Evolutionary conservation across 495 filamentous ascomycete species (phyloP).

Genomic region (Penicillium lagena): DNA sequence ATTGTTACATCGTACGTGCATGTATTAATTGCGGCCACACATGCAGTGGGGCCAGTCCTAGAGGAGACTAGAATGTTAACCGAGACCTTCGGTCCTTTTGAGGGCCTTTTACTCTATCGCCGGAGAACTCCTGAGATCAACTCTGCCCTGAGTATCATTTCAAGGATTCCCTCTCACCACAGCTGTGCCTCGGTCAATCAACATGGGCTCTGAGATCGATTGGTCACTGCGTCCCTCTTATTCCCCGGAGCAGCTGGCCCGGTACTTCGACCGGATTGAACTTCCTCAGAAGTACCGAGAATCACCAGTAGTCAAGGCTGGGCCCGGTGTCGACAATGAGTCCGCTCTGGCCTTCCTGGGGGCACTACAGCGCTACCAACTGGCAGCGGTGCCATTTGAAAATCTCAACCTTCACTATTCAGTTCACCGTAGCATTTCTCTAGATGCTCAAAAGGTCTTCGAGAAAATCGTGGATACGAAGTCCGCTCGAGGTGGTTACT

Average conservation of each 20-base stretch:
- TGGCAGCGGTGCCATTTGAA: conserved; percentile 60
- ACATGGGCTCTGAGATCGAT: conserved; percentile 5
- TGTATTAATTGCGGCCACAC: too few species aligned
- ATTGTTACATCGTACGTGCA: too few species aligned
- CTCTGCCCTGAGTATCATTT: too few species aligned
- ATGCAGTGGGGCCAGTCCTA: too few species aligned
- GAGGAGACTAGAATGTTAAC: too few species aligned
- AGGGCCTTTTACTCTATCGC: too few species aligned
- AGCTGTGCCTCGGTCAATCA: too few species aligned
- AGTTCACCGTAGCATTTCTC: conserved; percentile 35
- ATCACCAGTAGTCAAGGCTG: not conserved
- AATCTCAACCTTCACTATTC: conserved; percentile 51
- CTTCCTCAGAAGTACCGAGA: conserved; percentile 6
- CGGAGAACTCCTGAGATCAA: too few species aligned
- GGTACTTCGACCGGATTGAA: conserved; percentile 14
- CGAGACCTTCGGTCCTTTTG: too few species aligned
- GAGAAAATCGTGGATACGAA: conserved; percentile 52
- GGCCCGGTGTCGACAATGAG: not conserved
- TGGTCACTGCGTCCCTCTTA: conserved; percentile 7
- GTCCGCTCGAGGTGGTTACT: conserved; percentile 54
- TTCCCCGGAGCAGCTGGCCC: conserved; percentile 3
- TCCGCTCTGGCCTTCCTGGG: conserved; percentile 3
- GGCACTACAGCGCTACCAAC: conserved; percentile 27
- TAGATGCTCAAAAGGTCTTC: conserved; percentile 51
- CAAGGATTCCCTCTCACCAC: too few species aligned